Percentiles rank a stretch among this genome's conserved stretches.
These are phyloP conservation scores for Lasiodiplodia sp. DNA, from an alignment of 2,329 filamentous ascomycete genomes.

Conservation along the genomic window DNA sequence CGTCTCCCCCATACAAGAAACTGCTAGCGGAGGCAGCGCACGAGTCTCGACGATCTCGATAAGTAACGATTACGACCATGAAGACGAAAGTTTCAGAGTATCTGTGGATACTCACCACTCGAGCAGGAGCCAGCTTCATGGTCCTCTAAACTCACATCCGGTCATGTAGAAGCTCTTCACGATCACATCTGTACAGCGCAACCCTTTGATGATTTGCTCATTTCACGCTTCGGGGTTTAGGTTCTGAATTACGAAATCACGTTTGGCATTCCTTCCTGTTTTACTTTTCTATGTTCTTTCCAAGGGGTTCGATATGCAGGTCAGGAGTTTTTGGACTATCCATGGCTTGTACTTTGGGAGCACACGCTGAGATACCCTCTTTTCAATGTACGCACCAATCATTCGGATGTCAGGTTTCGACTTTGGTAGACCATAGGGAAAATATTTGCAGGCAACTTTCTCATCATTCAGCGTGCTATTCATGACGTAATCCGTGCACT, in stretches of 20 bases:
- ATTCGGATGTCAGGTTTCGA: not conserved
- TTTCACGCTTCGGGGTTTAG: not conserved
- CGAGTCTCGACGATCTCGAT: conserved; percentile 10
- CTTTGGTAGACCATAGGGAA: not conserved
- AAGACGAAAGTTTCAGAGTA: not conserved
- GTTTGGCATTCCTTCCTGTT: not conserved
- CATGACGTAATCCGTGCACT: not conserved
- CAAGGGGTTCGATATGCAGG: not conserved
- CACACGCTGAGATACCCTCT: conserved; percentile 21
- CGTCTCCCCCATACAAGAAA: conserved; percentile 22
- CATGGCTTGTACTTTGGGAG: not conserved
- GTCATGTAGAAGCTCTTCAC: not conserved
- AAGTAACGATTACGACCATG: not conserved
- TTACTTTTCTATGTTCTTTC: not conserved
- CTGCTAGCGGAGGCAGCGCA: conserved; percentile 11
- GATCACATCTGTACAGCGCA: conserved; percentile 1
- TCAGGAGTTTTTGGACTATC: not conserved
- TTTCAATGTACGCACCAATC: not conserved
- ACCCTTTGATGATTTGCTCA: not conserved
- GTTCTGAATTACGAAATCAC: not conserved
- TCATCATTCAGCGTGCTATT: not conserved
- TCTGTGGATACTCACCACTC: not conserved
- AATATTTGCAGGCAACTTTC: not conserved
- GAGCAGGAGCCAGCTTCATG: not conserved
- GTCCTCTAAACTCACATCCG: conserved; percentile 11